Evolutionary conservation across 176 grass and related monocot genomes (phyloP), one percentile per base, ranked within the genome.

Genomic region (Saccharum spontaneum): DNA sequence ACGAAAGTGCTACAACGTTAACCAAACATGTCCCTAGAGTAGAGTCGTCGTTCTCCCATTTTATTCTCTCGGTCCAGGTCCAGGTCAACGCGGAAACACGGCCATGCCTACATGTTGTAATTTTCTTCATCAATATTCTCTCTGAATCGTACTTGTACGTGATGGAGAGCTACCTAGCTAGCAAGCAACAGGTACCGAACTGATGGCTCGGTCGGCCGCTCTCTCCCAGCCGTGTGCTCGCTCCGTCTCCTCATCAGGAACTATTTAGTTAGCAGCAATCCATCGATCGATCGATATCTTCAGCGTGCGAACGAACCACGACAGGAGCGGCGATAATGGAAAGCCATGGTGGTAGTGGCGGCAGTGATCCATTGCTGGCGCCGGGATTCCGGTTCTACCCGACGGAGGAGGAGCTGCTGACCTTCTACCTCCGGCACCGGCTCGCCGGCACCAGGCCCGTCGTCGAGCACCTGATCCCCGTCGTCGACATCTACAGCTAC

Each of bases 361-460:
- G 14, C 0, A 10, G 14, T 3, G 80, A 78, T 30, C 73, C 64
- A 3, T 6, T 64, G 40, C 36, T 59, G 55, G 55, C 79, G 54
- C 83, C 88, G 2, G 94, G 94, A 30, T 92, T 76, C 62, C 84
- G 94, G 36, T 97, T 97, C 80, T 97, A 90, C 52, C 94, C 94
- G 39, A 97, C 94, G 7, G 94, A 97, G 76, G 94, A 97, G 55
- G 94, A 97, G 79, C 73, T 97, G 49, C 60, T 97, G 8, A 39
- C 18, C 13, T 97, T 94, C 84, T 97, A 94, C 76, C 92, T 97
- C 73, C 77, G 52, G 12, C 84, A 89, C 73, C 92, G 75, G 54
- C 88, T 97, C 41, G 77, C 91, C 48, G 87, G 76, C 43, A 90
- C 74, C 1, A 7, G 61, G 28, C 14, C 57, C 22, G 86, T 83